Percentiles rank a stretch among this genome's conserved stretches.
These are phyloP conservation scores for Xylariaceae sp. DNA, from an alignment of 2,329 filamentous ascomycete genomes.

Conservation along the genomic window DNA sequence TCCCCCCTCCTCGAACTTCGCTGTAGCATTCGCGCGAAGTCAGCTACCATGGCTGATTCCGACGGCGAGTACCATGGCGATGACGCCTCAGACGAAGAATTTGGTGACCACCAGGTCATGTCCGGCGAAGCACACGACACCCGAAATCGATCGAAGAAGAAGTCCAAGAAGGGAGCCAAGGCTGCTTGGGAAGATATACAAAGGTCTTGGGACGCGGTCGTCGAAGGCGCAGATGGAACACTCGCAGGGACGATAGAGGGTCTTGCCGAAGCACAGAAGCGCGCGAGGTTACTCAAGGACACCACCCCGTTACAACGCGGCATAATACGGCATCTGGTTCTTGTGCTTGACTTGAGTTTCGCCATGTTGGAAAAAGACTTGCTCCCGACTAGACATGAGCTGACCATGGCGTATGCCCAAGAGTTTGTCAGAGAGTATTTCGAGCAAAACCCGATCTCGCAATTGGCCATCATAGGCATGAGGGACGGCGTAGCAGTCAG, in stretches of 20 bases:
- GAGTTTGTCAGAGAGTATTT: constrained; percentile 94
- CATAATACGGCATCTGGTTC: constrained; percentile 92
- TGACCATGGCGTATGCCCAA: constrained; percentile 76
- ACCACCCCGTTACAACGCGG: constrained; percentile 93
- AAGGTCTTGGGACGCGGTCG: constrained; percentile 67
- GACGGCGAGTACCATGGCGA: constrained; percentile 66
- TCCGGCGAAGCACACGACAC: constrained; percentile 26
- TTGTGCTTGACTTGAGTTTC: constrained; percentile 87
- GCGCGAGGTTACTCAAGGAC: constrained; percentile 76
- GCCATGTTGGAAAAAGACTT: constrained; percentile 96
- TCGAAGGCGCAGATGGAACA: constrained; percentile 75
- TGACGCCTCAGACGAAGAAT: constrained; percentile 62
- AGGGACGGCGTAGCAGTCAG: constrained; percentile 82
- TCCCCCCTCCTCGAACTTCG: no score
- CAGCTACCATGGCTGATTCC: constrained; percentile 70
- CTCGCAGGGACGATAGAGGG: constrained; percentile 69
- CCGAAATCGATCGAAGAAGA: constrained; percentile 25
- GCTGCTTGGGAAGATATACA: constrained; percentile 65
- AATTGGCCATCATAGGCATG: constrained; percentile 90
- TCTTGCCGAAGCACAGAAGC: constrained; percentile 76
- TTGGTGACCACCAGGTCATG: constrained; percentile 45
- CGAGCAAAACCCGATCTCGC: constrained; percentile 97
- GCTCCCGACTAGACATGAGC: constrained; percentile 78
- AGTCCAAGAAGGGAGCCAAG: constrained; percentile 31
- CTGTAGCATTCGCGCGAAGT: no score